Evolutionary conservation across 2,329 filamentous ascomycete species (phyloP).

Genomic region (Colletotrichum salicis): DNA sequence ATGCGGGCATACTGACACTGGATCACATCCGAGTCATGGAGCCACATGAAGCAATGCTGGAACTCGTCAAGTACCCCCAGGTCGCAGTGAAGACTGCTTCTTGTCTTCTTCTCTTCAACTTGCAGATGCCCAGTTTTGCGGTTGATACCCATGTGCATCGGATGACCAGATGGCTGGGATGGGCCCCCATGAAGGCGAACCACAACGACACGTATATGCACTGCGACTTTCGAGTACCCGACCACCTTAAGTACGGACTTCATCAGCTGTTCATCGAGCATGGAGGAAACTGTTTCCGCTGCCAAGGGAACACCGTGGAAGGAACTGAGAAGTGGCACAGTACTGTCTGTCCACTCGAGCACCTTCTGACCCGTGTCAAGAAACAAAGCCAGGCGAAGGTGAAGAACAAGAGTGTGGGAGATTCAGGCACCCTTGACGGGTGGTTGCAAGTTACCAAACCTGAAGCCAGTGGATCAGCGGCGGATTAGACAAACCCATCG

Average conservation of each 20-base stretch:
- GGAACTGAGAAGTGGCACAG: slow-evolving; percentile 71
- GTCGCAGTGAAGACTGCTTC: slow-evolving; percentile 68
- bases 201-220: slow-evolving; percentile 62
- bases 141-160: slow-evolving; percentile 68
- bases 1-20: slow-evolving; percentile 67
- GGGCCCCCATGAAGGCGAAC: slow-evolving; percentile 62
- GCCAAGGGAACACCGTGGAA: slow-evolving; percentile 62
- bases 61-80: slow-evolving; percentile 61
- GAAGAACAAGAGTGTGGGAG: slow-evolving; percentile 19
- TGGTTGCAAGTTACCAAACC: no score
- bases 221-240: slow-evolving; percentile 62
- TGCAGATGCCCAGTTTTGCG: slow-evolving; percentile 64
- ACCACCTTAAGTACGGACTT: slow-evolving; percentile 64
- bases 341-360: slow-evolving; percentile 54
- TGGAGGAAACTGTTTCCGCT: slow-evolving; percentile 60
- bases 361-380: slow-evolving; percentile 47
- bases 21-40: slow-evolving; percentile 60
- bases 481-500: background rate
- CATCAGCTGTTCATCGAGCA: slow-evolving; percentile 67
- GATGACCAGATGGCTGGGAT: slow-evolving; percentile 62
- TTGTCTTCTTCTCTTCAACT: slow-evolving; percentile 67
- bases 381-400: slow-evolving; percentile 39
- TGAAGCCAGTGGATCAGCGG: no score
- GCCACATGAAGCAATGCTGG: slow-evolving; percentile 59
- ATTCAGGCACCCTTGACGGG: slow-evolving; percentile 2